Percentiles rank a stretch among this genome's conserved stretches.
phyloP scores from a whole-genome alignment of 2,329 filamentous ascomycete species.

The Fusarium concolor region DNA sequence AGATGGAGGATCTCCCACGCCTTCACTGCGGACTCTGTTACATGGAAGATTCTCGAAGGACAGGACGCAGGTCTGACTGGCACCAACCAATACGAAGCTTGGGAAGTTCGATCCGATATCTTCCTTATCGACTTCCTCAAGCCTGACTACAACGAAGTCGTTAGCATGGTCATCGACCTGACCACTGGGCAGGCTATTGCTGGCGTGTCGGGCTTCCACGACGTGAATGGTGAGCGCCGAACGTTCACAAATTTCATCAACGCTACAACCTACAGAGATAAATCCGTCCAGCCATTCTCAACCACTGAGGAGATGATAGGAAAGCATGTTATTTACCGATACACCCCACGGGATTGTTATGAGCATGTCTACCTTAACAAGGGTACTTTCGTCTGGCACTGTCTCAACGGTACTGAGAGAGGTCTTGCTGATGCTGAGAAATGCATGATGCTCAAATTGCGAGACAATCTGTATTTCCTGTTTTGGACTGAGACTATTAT shows the following conservation, averaged over 20 bases:
- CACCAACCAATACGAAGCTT: slow-evolving; percentile 16
- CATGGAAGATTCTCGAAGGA: slow-evolving; percentile 17
- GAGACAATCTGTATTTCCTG: slow-evolving; percentile 17
- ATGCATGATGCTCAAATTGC: slow-evolving; percentile 30
- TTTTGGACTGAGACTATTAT: slow-evolving; percentile 36
- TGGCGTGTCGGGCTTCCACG: slow-evolving; percentile 20
- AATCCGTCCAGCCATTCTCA: background rate
- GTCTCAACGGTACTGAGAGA: slow-evolving; percentile 24
- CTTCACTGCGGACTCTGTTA: background rate
- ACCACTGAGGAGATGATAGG: slow-evolving; percentile 26
- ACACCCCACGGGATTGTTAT: slow-evolving; percentile 18
- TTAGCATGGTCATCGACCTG: slow-evolving; percentile 9
- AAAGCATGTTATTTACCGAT: slow-evolving; percentile 28
- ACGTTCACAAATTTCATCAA: slow-evolving; percentile 25
- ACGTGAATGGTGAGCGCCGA: background rate
- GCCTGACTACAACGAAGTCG: slow-evolving; percentile 16
- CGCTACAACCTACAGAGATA: background rate
- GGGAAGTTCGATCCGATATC: slow-evolving; percentile 18
- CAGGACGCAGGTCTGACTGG: background rate
- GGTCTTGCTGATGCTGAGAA: slow-evolving; percentile 25
- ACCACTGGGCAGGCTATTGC: slow-evolving; percentile 5
- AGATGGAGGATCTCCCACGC: slow-evolving; percentile 17
- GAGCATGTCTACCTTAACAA: slow-evolving; percentile 35
- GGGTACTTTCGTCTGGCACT: slow-evolving; percentile 29
- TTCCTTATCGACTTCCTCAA: slow-evolving; percentile 36